Evolutionary conservation across 352 stramenopile genomes (phyloP).

Genomic region (Blastocystis sp.): DNA sequence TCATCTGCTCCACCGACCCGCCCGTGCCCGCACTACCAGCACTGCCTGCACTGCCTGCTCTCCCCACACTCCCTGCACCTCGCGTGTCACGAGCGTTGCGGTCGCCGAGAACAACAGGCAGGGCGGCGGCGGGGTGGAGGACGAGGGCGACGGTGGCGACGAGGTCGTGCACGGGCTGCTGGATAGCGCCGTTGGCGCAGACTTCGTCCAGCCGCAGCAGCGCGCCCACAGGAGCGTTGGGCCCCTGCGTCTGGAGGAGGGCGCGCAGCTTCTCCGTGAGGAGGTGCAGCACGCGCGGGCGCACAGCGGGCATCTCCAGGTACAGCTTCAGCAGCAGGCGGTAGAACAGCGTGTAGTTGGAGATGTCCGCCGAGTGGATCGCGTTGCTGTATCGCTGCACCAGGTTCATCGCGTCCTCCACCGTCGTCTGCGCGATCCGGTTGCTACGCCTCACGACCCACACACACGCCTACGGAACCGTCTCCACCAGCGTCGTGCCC

Average conservation of each 20-base stretch:
- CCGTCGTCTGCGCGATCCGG: slow-evolving; percentile 15
- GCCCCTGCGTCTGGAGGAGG: background rate
- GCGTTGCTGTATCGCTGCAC: slow-evolving; percentile 25
- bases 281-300: slow-evolving; percentile 5
- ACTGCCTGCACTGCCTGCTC: no score
- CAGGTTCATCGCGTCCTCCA: slow-evolving; percentile 53
- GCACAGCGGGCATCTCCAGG: background rate
- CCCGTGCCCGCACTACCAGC: no score
- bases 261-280: background rate
- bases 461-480: background rate
- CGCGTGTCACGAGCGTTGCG: background rate
- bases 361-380: background rate
- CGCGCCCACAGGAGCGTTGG: background rate
- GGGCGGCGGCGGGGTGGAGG: background rate
- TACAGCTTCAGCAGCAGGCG: slow-evolving; percentile 18
- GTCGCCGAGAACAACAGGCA: background rate
- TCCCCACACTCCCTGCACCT: no score
- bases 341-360: background rate
- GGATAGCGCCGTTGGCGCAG: background rate
- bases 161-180: slow-evolving; percentile 32
- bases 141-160: slow-evolving; percentile 5
- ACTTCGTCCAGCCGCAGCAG: background rate
- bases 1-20: background rate
- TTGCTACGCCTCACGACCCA: background rate
- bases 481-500: background rate